Percentiles rank a stretch among this genome's conserved stretches.
These are phyloP conservation scores for Triticum timopheevii DNA, from an alignment of 176 grass and related monocot genomes.

Conservation along the genomic window DNA sequence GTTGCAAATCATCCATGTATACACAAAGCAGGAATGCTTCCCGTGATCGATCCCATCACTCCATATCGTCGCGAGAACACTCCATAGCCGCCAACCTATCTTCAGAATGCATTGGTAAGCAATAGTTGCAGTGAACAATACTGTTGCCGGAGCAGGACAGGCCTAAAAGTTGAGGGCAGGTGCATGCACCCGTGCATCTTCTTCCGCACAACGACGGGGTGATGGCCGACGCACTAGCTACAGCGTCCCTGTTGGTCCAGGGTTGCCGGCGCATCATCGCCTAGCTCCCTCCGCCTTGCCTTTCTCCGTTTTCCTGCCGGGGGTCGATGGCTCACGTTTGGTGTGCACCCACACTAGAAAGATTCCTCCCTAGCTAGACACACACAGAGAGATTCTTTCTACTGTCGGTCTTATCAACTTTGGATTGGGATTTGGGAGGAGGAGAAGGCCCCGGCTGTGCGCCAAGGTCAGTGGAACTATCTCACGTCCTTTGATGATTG, in stretches of 20 bases:
- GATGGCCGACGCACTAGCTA: background rate
- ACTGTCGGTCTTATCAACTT: background rate
- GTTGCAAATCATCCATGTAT: no score
- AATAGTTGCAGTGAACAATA: background rate
- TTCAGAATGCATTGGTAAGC: background rate
- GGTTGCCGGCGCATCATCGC: background rate
- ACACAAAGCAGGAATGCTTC: no score
- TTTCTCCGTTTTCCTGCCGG: background rate
- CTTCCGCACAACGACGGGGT: background rate
- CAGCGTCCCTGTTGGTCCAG: background rate
- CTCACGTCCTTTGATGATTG: constrained; percentile 20
- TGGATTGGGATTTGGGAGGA: background rate
- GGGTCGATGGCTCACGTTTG: background rate
- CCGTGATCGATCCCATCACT: no score
- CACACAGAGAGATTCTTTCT: background rate
- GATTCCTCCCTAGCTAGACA: background rate
- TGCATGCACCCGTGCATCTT: background rate
- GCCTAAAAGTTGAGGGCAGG: background rate
- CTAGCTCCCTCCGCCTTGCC: no score
- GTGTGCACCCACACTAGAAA: background rate
- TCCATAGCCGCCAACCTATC: background rate
- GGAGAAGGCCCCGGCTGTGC: background rate
- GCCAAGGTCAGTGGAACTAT: constrained; percentile 35
- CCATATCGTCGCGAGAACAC: no score
- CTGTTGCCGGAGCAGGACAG: background rate